phyloP scores from a whole-genome alignment of 805 yeast species.

The Phaffomyces antillensis region DNA sequence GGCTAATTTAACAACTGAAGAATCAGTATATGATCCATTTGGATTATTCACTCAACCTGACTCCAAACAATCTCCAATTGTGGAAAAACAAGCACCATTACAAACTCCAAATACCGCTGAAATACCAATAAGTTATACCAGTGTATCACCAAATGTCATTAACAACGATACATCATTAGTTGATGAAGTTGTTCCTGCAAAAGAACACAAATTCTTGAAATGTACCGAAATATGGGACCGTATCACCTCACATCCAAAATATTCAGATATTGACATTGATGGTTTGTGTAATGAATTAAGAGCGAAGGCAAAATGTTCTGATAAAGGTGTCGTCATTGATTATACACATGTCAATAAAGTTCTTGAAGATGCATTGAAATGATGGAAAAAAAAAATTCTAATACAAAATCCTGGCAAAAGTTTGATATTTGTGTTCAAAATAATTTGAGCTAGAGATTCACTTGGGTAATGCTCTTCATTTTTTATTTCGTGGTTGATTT shows the following conservation, averaged over 20 bases:
- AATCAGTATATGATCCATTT: constrained; percentile 50
- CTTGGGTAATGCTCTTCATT: background rate
- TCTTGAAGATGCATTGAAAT: constrained; percentile 16
- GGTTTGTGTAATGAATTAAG: constrained; percentile 87
- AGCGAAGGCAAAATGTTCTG: constrained; percentile 91
- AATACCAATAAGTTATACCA: background rate
- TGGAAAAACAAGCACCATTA: constrained; percentile 3
- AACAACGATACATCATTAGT: constrained; percentile 15
- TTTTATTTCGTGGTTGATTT: background rate
- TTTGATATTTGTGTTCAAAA: too few relatives aligned
- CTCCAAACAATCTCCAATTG: constrained; percentile 7
- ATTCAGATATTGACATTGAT: constrained; percentile 89
- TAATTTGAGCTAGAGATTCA: background rate
- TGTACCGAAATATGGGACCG: constrained; percentile 97
- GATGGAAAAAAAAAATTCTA: background rate
- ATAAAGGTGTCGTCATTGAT: constrained; percentile 82
- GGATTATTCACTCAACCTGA: constrained; percentile 19
- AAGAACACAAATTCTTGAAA: constrained; percentile 49
- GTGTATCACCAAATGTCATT: constrained; percentile 1
- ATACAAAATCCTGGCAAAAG: too few relatives aligned
- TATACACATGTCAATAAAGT: constrained; percentile 69
- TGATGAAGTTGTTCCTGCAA: constrained; percentile 58
- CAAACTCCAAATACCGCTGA: background rate
- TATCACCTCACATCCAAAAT: constrained; percentile 87
- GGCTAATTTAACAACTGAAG: constrained; percentile 43